Percentiles rank a stretch among this genome's conserved stretches.
These are phyloP conservation scores for Botryotinia convoluta DNA, from an alignment of 2,329 filamentous ascomycete species.

Conservation along the genomic window DNA sequence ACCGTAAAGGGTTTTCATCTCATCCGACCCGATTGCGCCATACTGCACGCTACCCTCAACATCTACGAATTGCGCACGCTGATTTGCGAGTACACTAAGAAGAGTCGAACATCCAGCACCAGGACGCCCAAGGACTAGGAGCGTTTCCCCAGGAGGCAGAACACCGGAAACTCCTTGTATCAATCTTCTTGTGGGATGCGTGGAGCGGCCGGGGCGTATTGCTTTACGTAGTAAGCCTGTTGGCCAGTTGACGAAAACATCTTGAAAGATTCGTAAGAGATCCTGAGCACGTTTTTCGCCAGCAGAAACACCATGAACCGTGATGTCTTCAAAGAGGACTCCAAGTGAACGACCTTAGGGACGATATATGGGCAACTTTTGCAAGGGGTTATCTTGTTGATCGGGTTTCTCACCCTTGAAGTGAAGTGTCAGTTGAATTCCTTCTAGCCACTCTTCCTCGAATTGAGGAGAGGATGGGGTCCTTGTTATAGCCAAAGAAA, in stretches of 20 bases:
- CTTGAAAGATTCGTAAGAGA: not conserved
- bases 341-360: not conserved
- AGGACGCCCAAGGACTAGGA: slow-evolving; percentile 65
- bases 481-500: not conserved
- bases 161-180: not conserved
- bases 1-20: slow-evolving; percentile 48
- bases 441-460: not conserved
- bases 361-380: not conserved
- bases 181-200: not conserved
- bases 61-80: slow-evolving; percentile 55
- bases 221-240: not conserved
- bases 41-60: slow-evolving; percentile 59
- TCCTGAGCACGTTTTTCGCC: not conserved
- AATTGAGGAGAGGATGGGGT: not conserved
- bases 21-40: slow-evolving; percentile 44
- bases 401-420: not conserved
- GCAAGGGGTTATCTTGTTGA: not conserved
- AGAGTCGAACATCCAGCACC: slow-evolving; percentile 70
- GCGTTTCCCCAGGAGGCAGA: slow-evolving; percentile 65
- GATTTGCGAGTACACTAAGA: slow-evolving; percentile 68
- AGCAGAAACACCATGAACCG: not conserved
- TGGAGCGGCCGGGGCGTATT: not conserved
- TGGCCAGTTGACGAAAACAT: not conserved
- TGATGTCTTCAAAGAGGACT: slow-evolving; percentile 1
- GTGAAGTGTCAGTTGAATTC: not conserved